Base-by-base conservation (phyloP, 2,329 filamentous ascomycete genomes). In the Neopestalotiopsis clavispora region DNA sequence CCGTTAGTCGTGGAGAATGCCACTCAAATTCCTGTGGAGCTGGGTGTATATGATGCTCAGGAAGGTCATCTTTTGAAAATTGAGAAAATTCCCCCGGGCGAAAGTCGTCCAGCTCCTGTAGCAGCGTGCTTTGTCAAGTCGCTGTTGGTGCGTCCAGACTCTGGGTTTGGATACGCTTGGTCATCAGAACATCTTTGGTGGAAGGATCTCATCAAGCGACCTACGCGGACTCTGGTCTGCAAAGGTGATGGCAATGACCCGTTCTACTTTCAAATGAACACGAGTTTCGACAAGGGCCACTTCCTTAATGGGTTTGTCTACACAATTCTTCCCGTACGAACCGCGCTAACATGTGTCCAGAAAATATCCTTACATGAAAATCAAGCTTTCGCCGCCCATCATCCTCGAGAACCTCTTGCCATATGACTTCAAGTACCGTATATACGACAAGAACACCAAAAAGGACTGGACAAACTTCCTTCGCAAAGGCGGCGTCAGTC, bases 381-480 rank as follows among this genome's bases (percentile, higher is more conserved):
- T 99, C 72, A 93, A 95, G 73, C 87, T 99, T 2, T 97, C 94
- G 30, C 95, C 96, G 0, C 96, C 97, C 0, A 90, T 99, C 14
- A 95, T 97, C 64, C 87, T 99, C 4, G 95, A 99, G 79, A 99
- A 99, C 73, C 84, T 99, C 58, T 83, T 99, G 49, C 96, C 96
- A 0, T 98, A 96, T 77, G 96, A 99, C 80, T 99, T 99, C 89
- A 98, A 99, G 81, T 99, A 99, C 80, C 91, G 95, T 67, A 98
- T 99, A 67, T 99, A 98, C 77, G 96, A 99, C 84, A 98, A 97
- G 83, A 97, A 97, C 79, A 98, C 95, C 0, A 97, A 95, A 85
- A 97, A 97, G 78, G 96, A 99, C 78, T 99, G 96, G 96, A 97
- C 94, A 4, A 99, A 99, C 79, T 99, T 99, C 82, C 84, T 99